These are phyloP conservation scores for Fusarium torulosum DNA, from an alignment of 2,329 filamentous ascomycete genomes.

Conservation along the genomic window DNA sequence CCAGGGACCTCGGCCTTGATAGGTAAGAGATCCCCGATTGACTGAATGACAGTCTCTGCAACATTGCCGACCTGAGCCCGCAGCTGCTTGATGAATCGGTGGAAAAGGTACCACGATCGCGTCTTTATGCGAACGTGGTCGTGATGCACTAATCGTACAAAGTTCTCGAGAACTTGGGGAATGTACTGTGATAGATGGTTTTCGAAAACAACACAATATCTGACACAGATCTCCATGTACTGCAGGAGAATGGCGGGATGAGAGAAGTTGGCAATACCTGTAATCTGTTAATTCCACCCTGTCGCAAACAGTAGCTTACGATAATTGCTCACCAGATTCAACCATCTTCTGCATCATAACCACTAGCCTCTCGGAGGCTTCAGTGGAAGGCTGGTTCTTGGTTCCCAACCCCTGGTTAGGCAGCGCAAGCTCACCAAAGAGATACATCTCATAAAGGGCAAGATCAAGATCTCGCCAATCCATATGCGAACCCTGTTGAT, in stretches of 20 bases:
- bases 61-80: conserved; percentile 87
- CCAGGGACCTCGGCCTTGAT: conserved; percentile 91
- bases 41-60: conserved; percentile 90
- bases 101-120: conserved; percentile 97
- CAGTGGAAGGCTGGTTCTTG: conserved; percentile 84
- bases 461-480: conserved; percentile 97
- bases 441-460: conserved; percentile 92
- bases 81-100: conserved; percentile 90
- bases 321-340: conserved; percentile 77
- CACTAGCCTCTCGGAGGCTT: conserved; percentile 83
- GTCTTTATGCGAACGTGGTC: conserved; percentile 87
- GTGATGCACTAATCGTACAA: conserved; percentile 91
- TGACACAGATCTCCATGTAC: conserved; percentile 98
- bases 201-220: conserved; percentile 94
- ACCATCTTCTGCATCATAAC: conserved; percentile 98
- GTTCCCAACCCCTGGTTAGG: conserved; percentile 87
- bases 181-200: conserved; percentile 80
- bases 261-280: conserved; percentile 85
- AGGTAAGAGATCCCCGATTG: conserved; percentile 85
- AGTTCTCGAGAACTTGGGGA: conserved; percentile 88
- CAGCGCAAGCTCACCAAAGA: conserved; percentile 95
- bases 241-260: conserved; percentile 94
- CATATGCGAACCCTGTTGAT: conserved; percentile 78
- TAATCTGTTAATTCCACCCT: conserved; percentile 38
- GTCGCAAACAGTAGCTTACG: not conserved